These are phyloP conservation scores for Penicillium palitans DNA, from an alignment of 2,329 filamentous ascomycete genomes.

Conservation along the genomic window DNA sequence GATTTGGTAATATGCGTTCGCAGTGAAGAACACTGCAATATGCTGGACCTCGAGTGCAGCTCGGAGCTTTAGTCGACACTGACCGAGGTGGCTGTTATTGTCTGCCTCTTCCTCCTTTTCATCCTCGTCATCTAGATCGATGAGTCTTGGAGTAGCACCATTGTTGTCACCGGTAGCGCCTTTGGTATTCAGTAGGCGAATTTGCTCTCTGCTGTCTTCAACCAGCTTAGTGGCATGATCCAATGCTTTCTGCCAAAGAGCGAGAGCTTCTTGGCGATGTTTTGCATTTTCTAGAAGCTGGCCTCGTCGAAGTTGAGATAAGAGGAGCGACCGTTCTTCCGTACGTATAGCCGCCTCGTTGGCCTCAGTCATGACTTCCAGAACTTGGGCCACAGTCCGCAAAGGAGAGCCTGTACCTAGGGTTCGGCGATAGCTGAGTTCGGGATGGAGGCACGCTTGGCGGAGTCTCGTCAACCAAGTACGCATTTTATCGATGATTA, in stretches of 20 bases:
- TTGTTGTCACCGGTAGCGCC: constrained; percentile 25
- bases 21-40: constrained; percentile 78
- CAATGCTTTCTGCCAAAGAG: constrained; percentile 65
- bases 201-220: constrained; percentile 62
- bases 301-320: constrained; percentile 65
- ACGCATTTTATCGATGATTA: constrained; percentile 70
- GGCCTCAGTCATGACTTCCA: constrained; percentile 89
- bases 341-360: constrained; percentile 66
- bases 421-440: constrained; percentile 67
- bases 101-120: constrained; percentile 42
- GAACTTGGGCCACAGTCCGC: constrained; percentile 79
- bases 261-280: constrained; percentile 65
- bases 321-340: constrained; percentile 68
- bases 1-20: constrained; percentile 80
- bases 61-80: constrained; percentile 66
- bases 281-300: constrained; percentile 78
- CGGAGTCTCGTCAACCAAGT: constrained; percentile 74
- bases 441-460: constrained; percentile 82
- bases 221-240: constrained; percentile 53
- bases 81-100: constrained; percentile 52
- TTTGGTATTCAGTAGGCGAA: constrained; percentile 44
- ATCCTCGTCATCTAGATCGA: constrained; percentile 34
- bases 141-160: constrained; percentile 18
- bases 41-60: constrained; percentile 77
- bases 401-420: constrained; percentile 67